Evolutionary conservation across 1,284 basidiomycete species (phyloP).

Genomic region (Pseudozyma tsukubaensis): DNA sequence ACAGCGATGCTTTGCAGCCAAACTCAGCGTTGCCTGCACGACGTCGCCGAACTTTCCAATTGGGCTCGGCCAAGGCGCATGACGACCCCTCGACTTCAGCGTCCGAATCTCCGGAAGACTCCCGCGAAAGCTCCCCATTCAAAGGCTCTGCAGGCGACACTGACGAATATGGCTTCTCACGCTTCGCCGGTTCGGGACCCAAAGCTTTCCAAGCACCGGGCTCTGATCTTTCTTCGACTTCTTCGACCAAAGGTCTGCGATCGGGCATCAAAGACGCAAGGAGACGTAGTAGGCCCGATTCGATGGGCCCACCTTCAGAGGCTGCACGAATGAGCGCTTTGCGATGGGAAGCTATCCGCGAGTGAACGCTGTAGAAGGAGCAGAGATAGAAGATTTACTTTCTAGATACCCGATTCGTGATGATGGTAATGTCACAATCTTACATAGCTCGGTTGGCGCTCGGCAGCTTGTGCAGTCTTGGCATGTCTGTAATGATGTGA

Average conservation of each 20-base stretch:
- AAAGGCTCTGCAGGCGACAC: not conserved
- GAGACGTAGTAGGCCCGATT: slow-evolving; percentile 37
- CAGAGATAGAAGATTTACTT: not conserved
- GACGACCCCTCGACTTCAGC: slow-evolving; percentile 5
- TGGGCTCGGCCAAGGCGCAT: slow-evolving; percentile 22
- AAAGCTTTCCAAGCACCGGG: slow-evolving; percentile 18
- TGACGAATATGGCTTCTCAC: slow-evolving; percentile 23
- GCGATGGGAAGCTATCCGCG: slow-evolving; percentile 47
- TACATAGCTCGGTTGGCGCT: no score
- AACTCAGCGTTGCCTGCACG: slow-evolving; percentile 26
- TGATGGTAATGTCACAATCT: not conserved
- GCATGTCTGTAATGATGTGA: not conserved
- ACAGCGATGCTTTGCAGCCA: slow-evolving; percentile 3
- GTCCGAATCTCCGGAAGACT: not conserved
- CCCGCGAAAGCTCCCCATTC: not conserved
- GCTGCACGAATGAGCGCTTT: slow-evolving; percentile 37
- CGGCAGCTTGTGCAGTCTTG: no score
- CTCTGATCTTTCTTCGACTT: slow-evolving; percentile 20
- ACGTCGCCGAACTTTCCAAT: slow-evolving; percentile 44
- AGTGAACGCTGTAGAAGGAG: slow-evolving; percentile 13
- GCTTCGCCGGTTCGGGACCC: slow-evolving; percentile 31
- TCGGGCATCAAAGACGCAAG: slow-evolving; percentile 31
- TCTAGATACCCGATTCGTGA: slow-evolving; percentile 3
- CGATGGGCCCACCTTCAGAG: slow-evolving; percentile 51
- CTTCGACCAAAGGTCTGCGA: slow-evolving; percentile 31